phyloP scores from a whole-genome alignment of 768 basidiomycete genomes.

The Auricularia auricula-judae region DNA sequence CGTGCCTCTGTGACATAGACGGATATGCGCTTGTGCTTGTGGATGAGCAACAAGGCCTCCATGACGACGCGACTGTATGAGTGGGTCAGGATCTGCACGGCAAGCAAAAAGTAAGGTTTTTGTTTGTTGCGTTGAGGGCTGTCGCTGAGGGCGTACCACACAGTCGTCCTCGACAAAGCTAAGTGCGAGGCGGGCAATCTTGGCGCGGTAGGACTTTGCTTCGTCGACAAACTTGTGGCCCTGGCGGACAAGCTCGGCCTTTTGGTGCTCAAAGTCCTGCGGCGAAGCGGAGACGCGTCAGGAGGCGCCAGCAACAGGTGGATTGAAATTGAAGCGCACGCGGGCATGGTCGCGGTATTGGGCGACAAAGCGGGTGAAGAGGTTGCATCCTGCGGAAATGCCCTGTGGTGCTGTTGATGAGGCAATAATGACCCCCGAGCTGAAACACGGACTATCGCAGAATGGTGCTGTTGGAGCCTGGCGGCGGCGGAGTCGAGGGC shows the following conservation, averaged over 20 bases:
- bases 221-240: slow-evolving; percentile 67
- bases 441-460: slow-evolving; percentile 11
- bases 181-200: slow-evolving; percentile 81
- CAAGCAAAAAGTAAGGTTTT: background rate
- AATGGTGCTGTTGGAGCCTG: slow-evolving; percentile 44
- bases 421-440: slow-evolving; percentile 31
- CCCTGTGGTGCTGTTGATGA: slow-evolving; percentile 45
- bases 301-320: background rate
- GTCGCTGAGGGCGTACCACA: slow-evolving; percentile 39
- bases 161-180: slow-evolving; percentile 94
- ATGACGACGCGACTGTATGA: slow-evolving; percentile 95
- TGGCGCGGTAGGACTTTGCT: slow-evolving; percentile 75
- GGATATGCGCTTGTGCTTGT: slow-evolving; percentile 81
- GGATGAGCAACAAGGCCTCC: slow-evolving; percentile 82
- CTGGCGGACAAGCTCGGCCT: slow-evolving; percentile 71
- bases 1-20: slow-evolving; percentile 97
- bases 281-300: background rate
- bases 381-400: slow-evolving; percentile 62
- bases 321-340: slow-evolving; percentile 30
- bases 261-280: slow-evolving; percentile 77
- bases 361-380: slow-evolving; percentile 85
- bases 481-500: slow-evolving; percentile 70
- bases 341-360: slow-evolving; percentile 71
- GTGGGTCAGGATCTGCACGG: slow-evolving; percentile 80
- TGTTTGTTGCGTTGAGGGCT: background rate